Evolutionary conservation across 306 rosid genomes (phyloP).

Genomic region (Phaseolus lunatus): DNA sequence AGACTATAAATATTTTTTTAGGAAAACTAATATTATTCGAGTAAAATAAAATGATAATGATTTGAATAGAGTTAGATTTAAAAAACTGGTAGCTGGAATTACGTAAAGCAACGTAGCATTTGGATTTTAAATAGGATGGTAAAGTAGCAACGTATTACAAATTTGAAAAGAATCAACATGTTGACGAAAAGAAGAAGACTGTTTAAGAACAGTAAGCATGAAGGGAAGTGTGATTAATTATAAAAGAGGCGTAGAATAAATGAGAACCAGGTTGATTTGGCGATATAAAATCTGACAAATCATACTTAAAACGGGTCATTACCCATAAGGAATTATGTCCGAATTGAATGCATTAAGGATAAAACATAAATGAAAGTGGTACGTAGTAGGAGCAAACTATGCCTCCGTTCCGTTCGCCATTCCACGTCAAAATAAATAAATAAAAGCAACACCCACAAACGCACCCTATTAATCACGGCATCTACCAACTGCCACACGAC

Average conservation of each 20-base stretch:
- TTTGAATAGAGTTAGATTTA: neutral
- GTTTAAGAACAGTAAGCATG: neutral
- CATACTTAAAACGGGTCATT: neutral
- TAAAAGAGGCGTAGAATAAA: neutral
- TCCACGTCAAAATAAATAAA: constrained; percentile 23
- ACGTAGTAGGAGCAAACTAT: constrained; percentile 15
- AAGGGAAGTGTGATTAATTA: constrained; percentile 2
- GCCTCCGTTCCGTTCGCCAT: constrained; percentile 15
- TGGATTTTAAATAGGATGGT: neutral
- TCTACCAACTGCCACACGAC: constrained; percentile 45
- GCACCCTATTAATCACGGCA: constrained; percentile 39
- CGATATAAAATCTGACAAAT: neutral
- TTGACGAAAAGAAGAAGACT: neutral
- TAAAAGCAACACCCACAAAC: constrained; percentile 36
- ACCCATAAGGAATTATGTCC: neutral
- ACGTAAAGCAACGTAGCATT: neutral
- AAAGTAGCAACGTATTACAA: neutral
- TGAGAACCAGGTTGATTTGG: neutral
- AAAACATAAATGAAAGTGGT: constrained; percentile 14
- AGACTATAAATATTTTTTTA: no score
- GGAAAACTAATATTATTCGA: no score
- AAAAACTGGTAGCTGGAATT: neutral
- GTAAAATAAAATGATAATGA: no score
- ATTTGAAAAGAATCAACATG: neutral
- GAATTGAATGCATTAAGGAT: neutral